A percentile compares a stretch with the other conserved stretches of the same genome.
Conservation (phyloP, 768 basidiomycete species). For the Lactarius indigo region DNA sequence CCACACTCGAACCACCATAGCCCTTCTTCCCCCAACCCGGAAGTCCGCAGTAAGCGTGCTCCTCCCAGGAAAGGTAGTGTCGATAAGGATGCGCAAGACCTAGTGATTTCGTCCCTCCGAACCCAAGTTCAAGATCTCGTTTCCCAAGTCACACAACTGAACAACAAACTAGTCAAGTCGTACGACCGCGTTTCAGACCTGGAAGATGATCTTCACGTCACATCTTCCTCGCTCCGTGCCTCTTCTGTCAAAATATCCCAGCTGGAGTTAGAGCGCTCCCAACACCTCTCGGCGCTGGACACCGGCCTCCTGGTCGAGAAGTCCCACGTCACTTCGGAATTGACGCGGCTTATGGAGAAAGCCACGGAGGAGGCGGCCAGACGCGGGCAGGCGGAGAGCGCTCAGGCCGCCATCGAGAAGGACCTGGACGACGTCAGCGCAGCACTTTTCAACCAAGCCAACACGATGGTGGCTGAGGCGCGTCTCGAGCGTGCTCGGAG, state of each 20-base stretch:
- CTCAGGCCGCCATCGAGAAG: conserved; percentile 79
- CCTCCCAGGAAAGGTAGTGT: conserved; percentile 16
- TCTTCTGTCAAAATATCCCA: conserved; percentile 67
- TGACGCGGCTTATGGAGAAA: conserved; percentile 89
- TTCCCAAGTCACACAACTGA: conserved; percentile 86
- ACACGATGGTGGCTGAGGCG: conserved; percentile 97
- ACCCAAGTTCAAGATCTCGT: conserved; percentile 81
- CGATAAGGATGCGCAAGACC: conserved; percentile 67
- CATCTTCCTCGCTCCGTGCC: conserved; percentile 53
- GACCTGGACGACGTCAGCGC: conserved; percentile 95
- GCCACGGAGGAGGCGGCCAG: conserved; percentile 93
- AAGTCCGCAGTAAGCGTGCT: conserved; percentile 8
- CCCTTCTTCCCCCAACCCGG: conserved; percentile 8
- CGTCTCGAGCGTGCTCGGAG: conserved; percentile 61
- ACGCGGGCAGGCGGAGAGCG: conserved; percentile 86
- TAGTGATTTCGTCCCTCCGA: conserved; percentile 78
- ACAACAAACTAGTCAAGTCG: conserved; percentile 86
- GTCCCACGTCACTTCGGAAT: conserved; percentile 83
- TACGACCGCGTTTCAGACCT: conserved; percentile 92
- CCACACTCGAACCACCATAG: conserved; percentile 7
- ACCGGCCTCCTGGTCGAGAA: conserved; percentile 92
- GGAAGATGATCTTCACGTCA: conserved; percentile 81
- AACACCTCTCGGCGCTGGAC: conserved; percentile 86
- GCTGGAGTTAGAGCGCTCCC: conserved; percentile 79
- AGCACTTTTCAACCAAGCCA: conserved; percentile 85